Evolutionary conservation across 257 asterid species (phyloP).

Genomic region (Parsonsia alboflavescens): DNA sequence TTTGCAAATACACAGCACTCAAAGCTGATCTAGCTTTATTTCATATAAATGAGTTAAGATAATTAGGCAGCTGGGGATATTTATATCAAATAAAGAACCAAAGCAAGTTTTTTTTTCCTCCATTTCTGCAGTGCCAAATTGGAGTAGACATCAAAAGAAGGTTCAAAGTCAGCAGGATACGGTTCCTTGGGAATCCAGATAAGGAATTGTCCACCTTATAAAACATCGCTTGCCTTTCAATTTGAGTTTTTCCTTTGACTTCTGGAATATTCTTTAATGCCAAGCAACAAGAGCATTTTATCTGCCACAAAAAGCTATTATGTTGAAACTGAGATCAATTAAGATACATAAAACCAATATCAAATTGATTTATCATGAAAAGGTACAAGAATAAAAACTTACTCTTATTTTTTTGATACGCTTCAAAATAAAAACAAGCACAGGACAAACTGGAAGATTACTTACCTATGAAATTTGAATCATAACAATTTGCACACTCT

Average conservation of each 20-base stretch:
- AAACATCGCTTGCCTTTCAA: slow-evolving; percentile 51
- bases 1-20: background rate
- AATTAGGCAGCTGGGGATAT: background rate
- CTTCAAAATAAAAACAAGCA: background rate
- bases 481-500: background rate
- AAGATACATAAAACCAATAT: too few relatives aligned
- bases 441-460: background rate
- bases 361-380: too few relatives aligned
- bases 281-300: slow-evolving; percentile 52
- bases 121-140: too few relatives aligned
- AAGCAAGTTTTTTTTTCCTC: background rate
- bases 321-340: too few relatives aligned
- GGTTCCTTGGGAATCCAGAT: slow-evolving; percentile 57
- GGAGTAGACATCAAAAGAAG: background rate
- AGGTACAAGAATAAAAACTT: too few relatives aligned
- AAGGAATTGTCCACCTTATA: slow-evolving; percentile 50
- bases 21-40: background rate
- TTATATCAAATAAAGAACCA: background rate
- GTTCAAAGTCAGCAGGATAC: slow-evolving; percentile 57
- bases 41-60: background rate
- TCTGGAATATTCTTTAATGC: slow-evolving; percentile 37
- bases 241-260: slow-evolving; percentile 48
- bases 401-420: background rate
- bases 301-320: slow-evolving; percentile 35
- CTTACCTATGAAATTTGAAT: background rate